Conservation (phyloP, 2,329 filamentous ascomycete species). For the Hypoxylon sp. region DNA sequence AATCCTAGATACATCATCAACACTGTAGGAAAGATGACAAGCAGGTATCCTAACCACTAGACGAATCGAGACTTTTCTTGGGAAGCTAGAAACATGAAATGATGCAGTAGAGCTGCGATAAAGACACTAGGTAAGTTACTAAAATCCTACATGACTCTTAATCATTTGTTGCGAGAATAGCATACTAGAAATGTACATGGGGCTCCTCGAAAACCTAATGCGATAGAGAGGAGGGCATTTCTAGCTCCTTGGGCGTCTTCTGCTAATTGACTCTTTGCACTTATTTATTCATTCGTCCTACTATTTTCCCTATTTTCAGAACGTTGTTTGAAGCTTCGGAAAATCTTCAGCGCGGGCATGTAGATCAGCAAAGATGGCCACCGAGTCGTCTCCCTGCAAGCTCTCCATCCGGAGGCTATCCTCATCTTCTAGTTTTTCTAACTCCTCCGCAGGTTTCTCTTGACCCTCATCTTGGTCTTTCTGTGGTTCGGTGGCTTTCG, state of each 20-base stretch:
- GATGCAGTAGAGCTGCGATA: slow-evolving; percentile 6
- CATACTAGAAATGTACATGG: too few relatives aligned
- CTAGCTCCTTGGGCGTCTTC: too few relatives aligned
- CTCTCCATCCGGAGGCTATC: slow-evolving; percentile 71
- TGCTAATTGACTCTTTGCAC: not conserved
- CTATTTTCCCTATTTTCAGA: too few relatives aligned
- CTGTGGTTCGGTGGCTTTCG: slow-evolving; percentile 64
- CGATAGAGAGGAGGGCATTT: too few relatives aligned
- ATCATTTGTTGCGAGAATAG: too few relatives aligned
- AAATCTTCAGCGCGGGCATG: slow-evolving; percentile 65
- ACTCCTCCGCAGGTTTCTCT: slow-evolving; percentile 72
- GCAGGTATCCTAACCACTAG: slow-evolving; percentile 36
- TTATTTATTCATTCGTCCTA: not conserved
- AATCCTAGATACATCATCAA: not conserved
- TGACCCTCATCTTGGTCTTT: slow-evolving; percentile 66
- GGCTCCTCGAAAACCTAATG: too few relatives aligned
- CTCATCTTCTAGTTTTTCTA: slow-evolving; percentile 79
- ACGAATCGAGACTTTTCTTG: slow-evolving; percentile 26
- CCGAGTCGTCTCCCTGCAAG: slow-evolving; percentile 57
- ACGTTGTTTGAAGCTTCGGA: slow-evolving; percentile 68
- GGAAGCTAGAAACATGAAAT: not conserved
- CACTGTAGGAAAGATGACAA: slow-evolving; percentile 23
- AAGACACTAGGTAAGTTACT: too few relatives aligned
- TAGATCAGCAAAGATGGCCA: slow-evolving; percentile 59
- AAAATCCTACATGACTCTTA: too few relatives aligned